These are phyloP conservation scores for Talaromyces nanjingensis DNA, from an alignment of 495 filamentous ascomycete species.

Conservation along the genomic window DNA sequence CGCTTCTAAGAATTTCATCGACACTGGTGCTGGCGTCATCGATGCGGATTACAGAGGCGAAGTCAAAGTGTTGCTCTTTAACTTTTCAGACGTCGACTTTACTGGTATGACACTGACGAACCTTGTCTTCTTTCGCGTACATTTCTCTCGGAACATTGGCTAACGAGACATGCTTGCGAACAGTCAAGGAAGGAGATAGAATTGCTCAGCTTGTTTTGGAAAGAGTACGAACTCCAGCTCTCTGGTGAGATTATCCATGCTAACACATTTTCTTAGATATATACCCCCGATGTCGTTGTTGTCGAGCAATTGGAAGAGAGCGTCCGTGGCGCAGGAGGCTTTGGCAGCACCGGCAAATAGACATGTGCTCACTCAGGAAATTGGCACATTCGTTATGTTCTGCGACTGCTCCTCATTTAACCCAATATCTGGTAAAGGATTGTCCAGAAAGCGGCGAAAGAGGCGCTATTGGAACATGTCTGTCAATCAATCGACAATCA, in stretches of 20 bases:
- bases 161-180: background rate
- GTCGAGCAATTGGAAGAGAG: constrained; percentile 87
- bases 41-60: constrained; percentile 95
- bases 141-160: background rate
- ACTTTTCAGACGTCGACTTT: constrained; percentile 80
- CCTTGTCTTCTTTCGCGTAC: background rate
- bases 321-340: constrained; percentile 82
- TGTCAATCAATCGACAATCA: background rate
- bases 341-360: constrained; percentile 75
- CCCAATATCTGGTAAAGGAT: background rate
- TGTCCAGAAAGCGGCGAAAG: background rate
- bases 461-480: background rate
- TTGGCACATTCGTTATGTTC: background rate
- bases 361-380: background rate
- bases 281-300: constrained; percentile 81
- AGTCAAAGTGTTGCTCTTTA: constrained; percentile 91
- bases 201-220: constrained; percentile 92
- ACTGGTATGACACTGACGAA: constrained; percentile 23
- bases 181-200: constrained; percentile 76
- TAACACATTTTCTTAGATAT: constrained; percentile 48
- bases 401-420: background rate
- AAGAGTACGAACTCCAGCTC: constrained; percentile 38
- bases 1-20: constrained; percentile 88
- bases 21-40: constrained; percentile 91
- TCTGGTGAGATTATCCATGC: background rate